Evolutionary conservation across 2,329 filamentous ascomycete species (phyloP).

Genomic region (Talaromyces atroroseus): DNA sequence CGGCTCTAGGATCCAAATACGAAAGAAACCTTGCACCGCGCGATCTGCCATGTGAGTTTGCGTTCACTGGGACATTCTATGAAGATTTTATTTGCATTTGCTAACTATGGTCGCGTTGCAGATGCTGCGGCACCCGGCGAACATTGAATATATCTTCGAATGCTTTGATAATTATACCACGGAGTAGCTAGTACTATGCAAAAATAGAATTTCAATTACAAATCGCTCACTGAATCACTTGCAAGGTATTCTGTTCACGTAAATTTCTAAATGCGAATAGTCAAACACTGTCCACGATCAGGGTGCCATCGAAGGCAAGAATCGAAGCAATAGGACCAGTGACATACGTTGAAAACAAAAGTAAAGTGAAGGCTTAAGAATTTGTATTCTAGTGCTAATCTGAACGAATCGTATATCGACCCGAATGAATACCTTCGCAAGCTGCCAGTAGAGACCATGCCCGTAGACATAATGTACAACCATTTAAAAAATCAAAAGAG

Average conservation of each 20-base stretch:
- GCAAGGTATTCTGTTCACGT: too few relatives aligned
- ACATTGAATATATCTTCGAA: slow-evolving; percentile 17
- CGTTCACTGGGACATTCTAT: neutral
- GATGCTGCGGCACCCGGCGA: slow-evolving; percentile 22
- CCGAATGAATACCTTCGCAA: slow-evolving; percentile 22
- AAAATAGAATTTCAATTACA: neutral
- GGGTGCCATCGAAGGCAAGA: too few relatives aligned
- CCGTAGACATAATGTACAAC: slow-evolving; percentile 59
- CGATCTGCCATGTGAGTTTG: slow-evolving; percentile 63
- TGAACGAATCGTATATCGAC: slow-evolving; percentile 7
- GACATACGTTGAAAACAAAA: neutral
- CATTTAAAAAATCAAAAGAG: slow-evolving; percentile 51
- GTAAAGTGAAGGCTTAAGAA: slow-evolving; percentile 3
- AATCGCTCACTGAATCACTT: too few relatives aligned
- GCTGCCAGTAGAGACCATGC: slow-evolving; percentile 44
- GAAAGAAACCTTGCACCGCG: slow-evolving; percentile 85
- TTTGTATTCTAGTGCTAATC: slow-evolving; percentile 14
- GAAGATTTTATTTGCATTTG: neutral
- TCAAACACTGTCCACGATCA: too few relatives aligned
- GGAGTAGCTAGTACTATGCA: neutral
- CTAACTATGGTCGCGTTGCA: slow-evolving; percentile 37
- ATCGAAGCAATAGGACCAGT: too few relatives aligned
- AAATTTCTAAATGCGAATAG: neutral
- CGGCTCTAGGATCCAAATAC: slow-evolving; percentile 74
- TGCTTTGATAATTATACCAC: neutral